A percentile compares a stretch with the other conserved stretches of the same genome.
Evolutionary conservation across 2,329 filamentous ascomycete genomes (phyloP).

Genomic region (Epichloe gansuensis): DNA sequence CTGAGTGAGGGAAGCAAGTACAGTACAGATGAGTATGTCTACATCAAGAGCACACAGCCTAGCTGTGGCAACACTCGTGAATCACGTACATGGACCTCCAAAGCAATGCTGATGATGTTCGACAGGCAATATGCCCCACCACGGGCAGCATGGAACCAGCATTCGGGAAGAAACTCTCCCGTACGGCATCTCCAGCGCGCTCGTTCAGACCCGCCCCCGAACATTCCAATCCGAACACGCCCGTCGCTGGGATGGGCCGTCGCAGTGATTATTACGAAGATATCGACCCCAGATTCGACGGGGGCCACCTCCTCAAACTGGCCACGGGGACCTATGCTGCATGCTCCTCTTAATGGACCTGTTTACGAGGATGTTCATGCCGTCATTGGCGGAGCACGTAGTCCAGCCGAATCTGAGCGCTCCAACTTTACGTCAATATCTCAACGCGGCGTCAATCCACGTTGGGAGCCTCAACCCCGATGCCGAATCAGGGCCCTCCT

Average conservation of each 20-base stretch:
- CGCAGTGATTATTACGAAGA: slow-evolving; percentile 73
- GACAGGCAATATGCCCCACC: slow-evolving; percentile 41
- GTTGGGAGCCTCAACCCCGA: slow-evolving; percentile 55
- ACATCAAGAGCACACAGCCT: neutral
- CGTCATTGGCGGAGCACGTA: slow-evolving; percentile 43
- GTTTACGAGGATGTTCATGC: slow-evolving; percentile 52
- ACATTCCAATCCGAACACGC: slow-evolving; percentile 23
- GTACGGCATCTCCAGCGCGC: slow-evolving; percentile 33
- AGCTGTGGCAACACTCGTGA: no score
- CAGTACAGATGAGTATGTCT: slow-evolving; percentile 53
- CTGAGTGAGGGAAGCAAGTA: slow-evolving; percentile 62
- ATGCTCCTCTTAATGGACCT: slow-evolving; percentile 20
- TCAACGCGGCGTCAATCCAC: slow-evolving; percentile 77
- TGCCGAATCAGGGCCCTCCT: slow-evolving; percentile 29
- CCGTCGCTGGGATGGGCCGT: slow-evolving; percentile 18
- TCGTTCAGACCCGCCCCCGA: slow-evolving; percentile 22
- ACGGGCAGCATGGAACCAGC: slow-evolving; percentile 43
- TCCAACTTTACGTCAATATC: slow-evolving; percentile 86
- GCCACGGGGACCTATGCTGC: slow-evolving; percentile 14
- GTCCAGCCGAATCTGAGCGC: slow-evolving; percentile 64
- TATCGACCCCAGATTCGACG: slow-evolving; percentile 67
- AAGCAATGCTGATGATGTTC: neutral
- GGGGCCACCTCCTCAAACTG: slow-evolving; percentile 26
- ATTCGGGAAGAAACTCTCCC: slow-evolving; percentile 30
- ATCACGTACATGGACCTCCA: neutral